phyloP scores from a whole-genome alignment of 208 protist species.

The Polymyxa betae region DNA sequence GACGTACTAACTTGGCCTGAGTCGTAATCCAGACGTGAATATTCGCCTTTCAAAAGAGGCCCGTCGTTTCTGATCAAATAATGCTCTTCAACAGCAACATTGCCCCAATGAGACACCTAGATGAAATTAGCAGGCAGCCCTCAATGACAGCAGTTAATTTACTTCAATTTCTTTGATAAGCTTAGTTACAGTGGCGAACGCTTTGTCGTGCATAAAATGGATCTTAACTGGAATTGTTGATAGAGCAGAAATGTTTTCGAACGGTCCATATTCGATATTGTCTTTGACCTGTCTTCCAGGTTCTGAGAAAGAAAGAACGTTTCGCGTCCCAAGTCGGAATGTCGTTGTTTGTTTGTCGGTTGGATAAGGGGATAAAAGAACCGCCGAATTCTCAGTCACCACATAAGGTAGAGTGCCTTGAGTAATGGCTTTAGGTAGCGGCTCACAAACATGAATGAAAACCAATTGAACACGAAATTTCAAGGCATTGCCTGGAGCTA shows the following conservation, averaged over 20 bases:
- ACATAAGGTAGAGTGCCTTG: constrained; percentile 18
- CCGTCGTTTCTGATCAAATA: constrained; percentile 68
- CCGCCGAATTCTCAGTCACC: neutral
- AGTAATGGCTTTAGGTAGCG: constrained; percentile 5
- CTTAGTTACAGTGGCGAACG: constrained; percentile 50
- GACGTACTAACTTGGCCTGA: constrained; percentile 16
- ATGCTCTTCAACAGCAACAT: constrained; percentile 70
- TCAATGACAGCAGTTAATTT: neutral
- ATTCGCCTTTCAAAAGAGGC: constrained; percentile 65
- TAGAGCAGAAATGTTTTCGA: constrained; percentile 64
- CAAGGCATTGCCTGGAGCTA: neutral
- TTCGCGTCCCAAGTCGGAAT: neutral
- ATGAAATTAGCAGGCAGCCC: neutral
- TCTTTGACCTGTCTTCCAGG: neutral
- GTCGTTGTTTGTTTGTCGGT: neutral
- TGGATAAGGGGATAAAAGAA: neutral
- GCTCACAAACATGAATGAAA: constrained; percentile 10
- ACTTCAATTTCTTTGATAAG: constrained; percentile 33
- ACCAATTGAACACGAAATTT: constrained; percentile 1
- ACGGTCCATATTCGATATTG: constrained; percentile 69
- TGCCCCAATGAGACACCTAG: constrained; percentile 65
- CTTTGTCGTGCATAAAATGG: constrained; percentile 71
- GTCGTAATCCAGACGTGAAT: constrained; percentile 73
- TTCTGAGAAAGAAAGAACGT: neutral
- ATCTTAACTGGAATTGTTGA: constrained; percentile 54